Evolutionary conservation across 176 grass and related monocot genomes (phyloP).

Genomic region (Carex scoparia): DNA sequence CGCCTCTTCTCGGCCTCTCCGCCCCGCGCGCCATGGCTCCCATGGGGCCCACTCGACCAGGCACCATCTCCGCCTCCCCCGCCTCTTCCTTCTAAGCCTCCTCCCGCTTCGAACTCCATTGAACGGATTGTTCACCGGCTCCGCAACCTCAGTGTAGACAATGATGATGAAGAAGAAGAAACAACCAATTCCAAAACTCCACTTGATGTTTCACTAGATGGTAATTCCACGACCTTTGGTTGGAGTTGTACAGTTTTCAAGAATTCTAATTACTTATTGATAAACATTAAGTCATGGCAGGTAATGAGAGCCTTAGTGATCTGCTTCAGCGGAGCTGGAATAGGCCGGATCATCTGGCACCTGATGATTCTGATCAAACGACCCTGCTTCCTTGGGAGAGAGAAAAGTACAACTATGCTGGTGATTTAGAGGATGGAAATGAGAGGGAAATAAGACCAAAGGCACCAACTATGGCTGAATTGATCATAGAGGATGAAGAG

Average conservation of each 20-base stretch:
- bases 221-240: neutral
- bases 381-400: slow-evolving; percentile 70
- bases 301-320: slow-evolving; percentile 62
- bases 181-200: neutral
- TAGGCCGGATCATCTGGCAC: slow-evolving; percentile 49
- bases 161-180: slow-evolving; percentile 53
- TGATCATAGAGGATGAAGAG: slow-evolving; percentile 82
- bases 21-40: slow-evolving; percentile 51
- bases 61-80: slow-evolving; percentile 15
- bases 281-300: neutral
- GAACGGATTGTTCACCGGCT: slow-evolving; percentile 91
- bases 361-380: slow-evolving; percentile 27
- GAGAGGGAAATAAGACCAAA: slow-evolving; percentile 51
- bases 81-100: slow-evolving; percentile 12
- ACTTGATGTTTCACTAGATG: slow-evolving; percentile 13
- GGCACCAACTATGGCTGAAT: slow-evolving; percentile 79
- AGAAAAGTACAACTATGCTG: slow-evolving; percentile 21
- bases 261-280: neutral
- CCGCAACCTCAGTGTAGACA: slow-evolving; percentile 64
- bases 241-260: neutral
- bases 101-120: slow-evolving; percentile 41
- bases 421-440: slow-evolving; percentile 11
- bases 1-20: slow-evolving; percentile 29
- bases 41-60: slow-evolving; percentile 44
- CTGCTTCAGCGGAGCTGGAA: slow-evolving; percentile 81